Base-by-base conservation (phyloP, 2,329 filamentous ascomycete species). In the Fusarium torreyae region DNA sequence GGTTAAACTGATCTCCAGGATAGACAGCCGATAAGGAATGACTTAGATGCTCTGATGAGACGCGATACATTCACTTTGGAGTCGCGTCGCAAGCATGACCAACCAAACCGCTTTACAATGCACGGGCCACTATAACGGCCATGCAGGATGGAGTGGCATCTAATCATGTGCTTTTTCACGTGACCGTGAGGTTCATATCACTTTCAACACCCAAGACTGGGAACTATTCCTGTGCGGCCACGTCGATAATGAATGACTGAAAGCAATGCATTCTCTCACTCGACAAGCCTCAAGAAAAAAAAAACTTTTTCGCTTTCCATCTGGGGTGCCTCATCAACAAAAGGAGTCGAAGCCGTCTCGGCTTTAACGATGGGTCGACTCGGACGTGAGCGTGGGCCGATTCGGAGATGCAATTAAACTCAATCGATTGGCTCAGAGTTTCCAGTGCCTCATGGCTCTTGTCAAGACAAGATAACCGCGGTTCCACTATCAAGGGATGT, bases 351-450 rank as follows among this genome's bases (percentile, higher is more conserved):
- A 34, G 31, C 42, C 43, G 44, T 13, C 57, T 68, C 66, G 66
- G 66, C 38, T 70, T 51, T 70, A 68, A 50, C 11, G 36, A 70
- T 56, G 57, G 50, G 50, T 50, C 62, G 40, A 68, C 50, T 69
- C 67, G 63, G 67, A 68, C 34, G 52, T 64, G 62, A 48, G 34
- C 15, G 33, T 70, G 49, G 44, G 26, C 48, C 45, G 49, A 56
- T 54, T 68, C 57, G 63, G 57, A 63, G 53, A 50, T 54, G 67
- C 26, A 45, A 17, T 55, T 44, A 39, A 49, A n/a, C 33, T 62
- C 42, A 26, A 42, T 58, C 51, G 57, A 70, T 70, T 70, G 67
- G 67, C 22, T 56, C 33, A 45, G 44, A 61, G 49, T 56, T 40
- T 63, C 20, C 43, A 33, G 44, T 69, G 55, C 17, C 55, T 69